phyloP scores from a whole-genome alignment of 1,139 yeast species.

The Taphrina sp. region DNA sequence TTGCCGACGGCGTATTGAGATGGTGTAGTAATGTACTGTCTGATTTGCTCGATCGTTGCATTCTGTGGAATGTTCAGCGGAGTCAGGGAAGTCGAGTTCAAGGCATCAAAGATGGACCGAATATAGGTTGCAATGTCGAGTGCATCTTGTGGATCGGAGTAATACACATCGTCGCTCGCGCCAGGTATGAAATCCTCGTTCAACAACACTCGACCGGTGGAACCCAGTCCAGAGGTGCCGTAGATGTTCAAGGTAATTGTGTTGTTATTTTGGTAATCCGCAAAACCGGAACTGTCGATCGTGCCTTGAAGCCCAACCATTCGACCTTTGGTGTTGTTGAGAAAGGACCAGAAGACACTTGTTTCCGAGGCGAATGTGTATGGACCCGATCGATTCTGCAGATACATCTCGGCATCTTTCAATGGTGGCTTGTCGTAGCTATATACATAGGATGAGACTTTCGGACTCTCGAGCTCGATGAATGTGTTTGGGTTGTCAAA shows the following conservation, averaged over 20 bases:
- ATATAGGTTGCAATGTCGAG: conserved; percentile 12
- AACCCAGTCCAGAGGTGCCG: conserved; percentile 7
- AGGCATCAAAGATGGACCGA: background rate
- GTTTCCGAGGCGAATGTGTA: conserved; percentile 16
- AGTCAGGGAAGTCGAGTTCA: background rate
- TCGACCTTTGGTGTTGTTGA: background rate
- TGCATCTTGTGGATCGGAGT: conserved; percentile 9
- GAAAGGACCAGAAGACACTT: background rate
- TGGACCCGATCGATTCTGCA: conserved; percentile 6
- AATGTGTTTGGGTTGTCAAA: conserved; percentile 19
- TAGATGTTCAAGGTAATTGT: conserved; percentile 8
- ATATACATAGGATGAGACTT: conserved; percentile 10
- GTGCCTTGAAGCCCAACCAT: conserved; percentile 7
- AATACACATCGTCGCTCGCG: conserved; percentile 1
- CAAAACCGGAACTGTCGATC: conserved; percentile 3
- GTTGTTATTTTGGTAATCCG: conserved; percentile 1
- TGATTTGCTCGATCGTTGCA: conserved; percentile 6
- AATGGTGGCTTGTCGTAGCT: background rate
- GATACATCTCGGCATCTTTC: conserved; percentile 3
- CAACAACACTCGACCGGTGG: background rate
- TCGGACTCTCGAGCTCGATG: background rate
- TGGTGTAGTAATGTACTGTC: conserved; percentile 12
- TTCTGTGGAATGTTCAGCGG: conserved; percentile 6
- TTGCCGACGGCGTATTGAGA: conserved; percentile 1
- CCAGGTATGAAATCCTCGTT: background rate